A percentile compares a stretch with the other conserved stretches of the same genome.
These are phyloP conservation scores for Flaveria trinervia DNA, from an alignment of 129 eudicot genomes.

Conservation along the genomic window DNA sequence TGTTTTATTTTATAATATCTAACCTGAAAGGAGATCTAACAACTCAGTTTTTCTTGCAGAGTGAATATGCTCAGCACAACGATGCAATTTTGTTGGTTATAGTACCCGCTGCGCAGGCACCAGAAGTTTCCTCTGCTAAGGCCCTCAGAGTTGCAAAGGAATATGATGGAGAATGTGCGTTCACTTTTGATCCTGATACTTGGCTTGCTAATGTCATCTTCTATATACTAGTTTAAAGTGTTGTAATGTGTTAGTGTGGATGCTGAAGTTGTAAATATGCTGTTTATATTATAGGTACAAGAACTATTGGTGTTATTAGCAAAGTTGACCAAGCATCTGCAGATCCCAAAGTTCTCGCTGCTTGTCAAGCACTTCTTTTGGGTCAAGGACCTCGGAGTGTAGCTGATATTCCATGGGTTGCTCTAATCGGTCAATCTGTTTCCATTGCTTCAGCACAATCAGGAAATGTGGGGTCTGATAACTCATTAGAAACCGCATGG, in stretches of 20 bases:
- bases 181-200: slow-evolving; percentile 19
- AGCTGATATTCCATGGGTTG: slow-evolving; percentile 97
- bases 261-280: not conserved
- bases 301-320: slow-evolving; percentile 93
- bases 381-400: slow-evolving; percentile 97
- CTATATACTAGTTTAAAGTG: slow-evolving; percentile 16
- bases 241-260: not conserved
- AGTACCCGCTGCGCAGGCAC: slow-evolving; percentile 93
- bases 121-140: slow-evolving; percentile 82
- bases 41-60: slow-evolving; percentile 43
- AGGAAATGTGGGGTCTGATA: slow-evolving; percentile 82
- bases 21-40: slow-evolving; percentile 5
- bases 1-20: not conserved
- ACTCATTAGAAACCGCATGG: slow-evolving; percentile 96
- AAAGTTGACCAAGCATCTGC: slow-evolving; percentile 96
- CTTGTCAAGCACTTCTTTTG: slow-evolving; percentile 89
- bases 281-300: slow-evolving; percentile 56
- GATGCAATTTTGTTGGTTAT: slow-evolving; percentile 91
- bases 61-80: slow-evolving; percentile 79
- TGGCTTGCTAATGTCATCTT: slow-evolving; percentile 14
- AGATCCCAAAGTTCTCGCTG: slow-evolving; percentile 94
- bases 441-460: slow-evolving; percentile 91
- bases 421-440: slow-evolving; percentile 94
- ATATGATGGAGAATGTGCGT: slow-evolving; percentile 84
- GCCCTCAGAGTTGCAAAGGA: slow-evolving; percentile 94